phyloP scores from a whole-genome alignment of 192 early-diverging fungal species.

The Coemansia sp. region DNA sequence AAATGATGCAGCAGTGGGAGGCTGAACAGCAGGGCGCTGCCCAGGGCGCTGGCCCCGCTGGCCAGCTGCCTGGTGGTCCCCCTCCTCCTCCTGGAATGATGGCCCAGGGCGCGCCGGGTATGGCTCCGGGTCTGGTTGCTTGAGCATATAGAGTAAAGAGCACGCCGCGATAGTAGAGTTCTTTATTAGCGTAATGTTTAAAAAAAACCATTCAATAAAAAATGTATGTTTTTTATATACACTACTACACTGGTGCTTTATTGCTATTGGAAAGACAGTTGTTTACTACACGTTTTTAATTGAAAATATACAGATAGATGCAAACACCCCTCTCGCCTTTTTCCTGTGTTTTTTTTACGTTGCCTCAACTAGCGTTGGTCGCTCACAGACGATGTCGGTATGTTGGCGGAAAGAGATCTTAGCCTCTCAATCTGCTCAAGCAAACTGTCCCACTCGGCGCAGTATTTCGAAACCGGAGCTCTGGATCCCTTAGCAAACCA shows the following conservation, averaged over 20 bases:
- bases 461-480: slow-evolving; percentile 25
- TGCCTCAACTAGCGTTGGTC: too few species aligned
- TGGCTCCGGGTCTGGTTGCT: slow-evolving; percentile 22
- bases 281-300: too few species aligned
- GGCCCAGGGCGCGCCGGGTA: neutral
- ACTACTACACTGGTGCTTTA: too few species aligned
- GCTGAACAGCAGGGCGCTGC: slow-evolving; percentile 49
- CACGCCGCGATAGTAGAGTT: too few species aligned
- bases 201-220: too few species aligned
- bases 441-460: slow-evolving; percentile 25
- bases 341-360: too few species aligned
- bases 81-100: neutral
- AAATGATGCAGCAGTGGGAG: slow-evolving; percentile 81
- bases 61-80: slow-evolving; percentile 7
- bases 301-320: too few species aligned
- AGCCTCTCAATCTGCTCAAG: slow-evolving; percentile 21
- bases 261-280: too few species aligned
- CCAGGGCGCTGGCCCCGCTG: neutral
- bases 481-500: neutral
- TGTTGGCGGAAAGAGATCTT: neutral
- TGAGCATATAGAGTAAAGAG: neutral
- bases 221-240: too few species aligned
- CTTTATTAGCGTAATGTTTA: too few species aligned
- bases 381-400: too few species aligned
- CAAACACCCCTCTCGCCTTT: too few species aligned